Evolutionary conservation across 345 rosid genomes (phyloP), one percentile per base, ranked within the genome.

Genomic region (Gossypium sturtianum): DNA sequence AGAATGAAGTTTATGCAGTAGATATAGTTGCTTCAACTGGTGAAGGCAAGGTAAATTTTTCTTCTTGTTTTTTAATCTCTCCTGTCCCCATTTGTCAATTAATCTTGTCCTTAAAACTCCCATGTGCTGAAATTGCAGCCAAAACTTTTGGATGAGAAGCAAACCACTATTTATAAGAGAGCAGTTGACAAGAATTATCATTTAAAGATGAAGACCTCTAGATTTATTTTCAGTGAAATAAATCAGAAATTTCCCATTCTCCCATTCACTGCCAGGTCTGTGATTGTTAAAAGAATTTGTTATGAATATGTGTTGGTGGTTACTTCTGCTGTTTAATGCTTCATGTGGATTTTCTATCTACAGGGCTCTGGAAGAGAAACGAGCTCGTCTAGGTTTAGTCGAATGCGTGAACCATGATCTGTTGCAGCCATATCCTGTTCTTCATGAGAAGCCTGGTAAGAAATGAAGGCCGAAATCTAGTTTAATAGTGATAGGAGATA

Each of bases 401-500:
- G 99, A 96, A 85, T 96, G 99, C 75, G 95, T 96, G 77, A 96
- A 90, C 81, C 99, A 96, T 38, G 99, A 93, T 2, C 97, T 88
- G 68, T 74, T 96, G 84, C 98, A 96, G 79, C 95, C 98, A 66
- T 96, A 93, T 73, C 99, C 98, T 51, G 98, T 93, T 34, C 97
- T 96, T 61, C 90, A 93, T 43, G 99, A 96, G 87, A 96, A 91
- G 70, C 88, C 98, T 60, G 99, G 99, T 93, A 83, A 70, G 71
- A 74, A 22, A 47, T 41, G 9, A 25, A 9, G 11, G 43, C 19
- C 15, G 12, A 52, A 3, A 20, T 44, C 34, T 38, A 53, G 7
- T 45, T 34, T 17, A 29, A n/a, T 23, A 3, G 38, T 54, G 51
- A 34, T 25, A n/a, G 11, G 9, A n/a, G 54, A 20, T 43, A 11